phyloP scores from a whole-genome alignment of 306 rosid genomes.

The Quercus glauca region DNA sequence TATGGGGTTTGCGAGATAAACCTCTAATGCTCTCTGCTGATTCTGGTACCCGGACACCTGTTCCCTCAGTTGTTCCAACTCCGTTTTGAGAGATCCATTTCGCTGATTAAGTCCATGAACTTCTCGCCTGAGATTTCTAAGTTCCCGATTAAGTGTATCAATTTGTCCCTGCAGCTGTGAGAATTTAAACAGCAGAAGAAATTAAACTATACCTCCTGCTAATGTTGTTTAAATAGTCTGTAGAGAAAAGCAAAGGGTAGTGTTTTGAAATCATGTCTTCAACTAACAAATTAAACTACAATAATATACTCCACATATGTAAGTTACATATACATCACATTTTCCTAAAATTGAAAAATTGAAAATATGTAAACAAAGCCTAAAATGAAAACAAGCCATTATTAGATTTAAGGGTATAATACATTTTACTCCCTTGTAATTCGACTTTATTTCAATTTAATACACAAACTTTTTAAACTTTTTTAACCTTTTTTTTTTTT shows the following conservation, averaged over 20 bases:
- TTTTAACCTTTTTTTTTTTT: too few relatives aligned
- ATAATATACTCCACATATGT: too few relatives aligned
- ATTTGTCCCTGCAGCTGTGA: slow-evolving; percentile 39
- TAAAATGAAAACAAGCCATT: background rate
- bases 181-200: too few relatives aligned
- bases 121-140: slow-evolving; percentile 31
- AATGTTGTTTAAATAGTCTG: too few relatives aligned
- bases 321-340: slow-evolving; percentile 28
- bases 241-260: too few relatives aligned
- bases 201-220: too few relatives aligned
- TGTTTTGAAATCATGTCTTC: slow-evolving; percentile 17
- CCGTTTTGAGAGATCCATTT: slow-evolving; percentile 41
- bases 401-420: background rate
- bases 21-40: background rate
- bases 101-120: slow-evolving; percentile 48
- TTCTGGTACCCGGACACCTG: slow-evolving; percentile 62
- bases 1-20: too few relatives aligned
- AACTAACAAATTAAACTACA: too few relatives aligned
- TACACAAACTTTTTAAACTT: background rate
- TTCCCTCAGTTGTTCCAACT: slow-evolving; percentile 48
- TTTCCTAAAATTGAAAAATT: slow-evolving; percentile 44
- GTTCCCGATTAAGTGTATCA: slow-evolving; percentile 72
- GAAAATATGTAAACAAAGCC: too few relatives aligned
- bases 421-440: too few relatives aligned
- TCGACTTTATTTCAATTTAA: too few relatives aligned